phyloP scores from a whole-genome alignment of 805 yeast genomes.

The Cyberlindnera xylosilytica region DNA sequence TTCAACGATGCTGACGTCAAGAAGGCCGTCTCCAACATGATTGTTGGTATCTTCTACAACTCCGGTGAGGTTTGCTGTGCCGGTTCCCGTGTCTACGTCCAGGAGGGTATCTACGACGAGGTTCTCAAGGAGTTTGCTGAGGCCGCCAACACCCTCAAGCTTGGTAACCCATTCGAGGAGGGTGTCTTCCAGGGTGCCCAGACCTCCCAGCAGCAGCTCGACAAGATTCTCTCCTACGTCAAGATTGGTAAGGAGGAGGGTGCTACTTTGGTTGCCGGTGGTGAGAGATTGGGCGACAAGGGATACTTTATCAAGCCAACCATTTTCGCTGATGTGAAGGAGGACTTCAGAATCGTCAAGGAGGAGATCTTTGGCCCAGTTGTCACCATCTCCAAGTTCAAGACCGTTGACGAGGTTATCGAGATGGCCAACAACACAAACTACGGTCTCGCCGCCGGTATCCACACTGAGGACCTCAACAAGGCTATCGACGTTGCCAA shows the following conservation, averaged over 20 bases:
- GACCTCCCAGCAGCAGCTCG: constrained; percentile 75
- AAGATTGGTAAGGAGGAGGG: constrained; percentile 80
- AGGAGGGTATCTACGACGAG: constrained; percentile 79
- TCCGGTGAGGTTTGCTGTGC: constrained; percentile 97
- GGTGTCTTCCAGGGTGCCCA: constrained; percentile 89
- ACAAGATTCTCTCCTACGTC: constrained; percentile 73
- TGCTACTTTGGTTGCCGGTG: constrained; percentile 72
- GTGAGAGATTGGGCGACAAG: constrained; percentile 55
- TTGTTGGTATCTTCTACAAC: constrained; percentile 85
- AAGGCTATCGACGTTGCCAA: constrained; percentile 74
- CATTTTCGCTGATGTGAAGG: constrained; percentile 66
- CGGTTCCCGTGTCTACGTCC: constrained; percentile 87
- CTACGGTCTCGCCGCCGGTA: constrained; percentile 90
- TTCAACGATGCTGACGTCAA: constrained; percentile 83
- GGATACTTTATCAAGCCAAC: constrained; percentile 76
- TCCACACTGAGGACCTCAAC: constrained; percentile 73
- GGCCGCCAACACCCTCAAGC: constrained; percentile 53
- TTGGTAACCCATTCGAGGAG: constrained; percentile 83
- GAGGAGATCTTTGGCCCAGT: constrained; percentile 94
- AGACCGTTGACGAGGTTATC: constrained; percentile 78
- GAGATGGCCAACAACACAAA: constrained; percentile 72
- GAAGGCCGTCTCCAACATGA: constrained; percentile 70
- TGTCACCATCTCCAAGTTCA: constrained; percentile 77
- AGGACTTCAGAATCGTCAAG: constrained; percentile 63
- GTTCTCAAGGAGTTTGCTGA: constrained; percentile 57